phyloP scores from a whole-genome alignment of 345 rosid species.

The Pistacia integerrima region DNA sequence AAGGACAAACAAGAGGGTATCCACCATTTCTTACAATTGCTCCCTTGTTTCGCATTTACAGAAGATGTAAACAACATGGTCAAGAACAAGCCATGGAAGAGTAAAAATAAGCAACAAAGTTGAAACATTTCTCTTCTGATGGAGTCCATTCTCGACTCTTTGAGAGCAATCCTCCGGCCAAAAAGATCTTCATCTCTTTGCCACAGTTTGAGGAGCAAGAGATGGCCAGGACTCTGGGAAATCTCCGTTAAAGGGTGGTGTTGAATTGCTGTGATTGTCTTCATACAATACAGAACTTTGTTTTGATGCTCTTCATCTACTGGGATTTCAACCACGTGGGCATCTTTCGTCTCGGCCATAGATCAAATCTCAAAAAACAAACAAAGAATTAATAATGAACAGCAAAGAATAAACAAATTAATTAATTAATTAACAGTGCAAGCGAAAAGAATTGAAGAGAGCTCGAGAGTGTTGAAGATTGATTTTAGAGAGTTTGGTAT shows the following conservation, averaged over 20 bases:
- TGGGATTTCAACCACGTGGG: slow-evolving; percentile 86
- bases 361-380: neutral
- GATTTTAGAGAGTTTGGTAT: slow-evolving; percentile 1
- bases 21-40: slow-evolving; percentile 79
- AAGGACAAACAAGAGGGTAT: slow-evolving; percentile 59
- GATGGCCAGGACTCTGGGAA: slow-evolving; percentile 89
- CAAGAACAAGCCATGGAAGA: slow-evolving; percentile 73
- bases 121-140: slow-evolving; percentile 84
- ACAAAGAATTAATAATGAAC: neutral
- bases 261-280: slow-evolving; percentile 59
- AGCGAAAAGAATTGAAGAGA: slow-evolving; percentile 18
- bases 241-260: slow-evolving; percentile 91
- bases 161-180: slow-evolving; percentile 46
- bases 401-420: neutral
- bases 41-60: slow-evolving; percentile 9
- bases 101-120: slow-evolving; percentile 68
- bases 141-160: slow-evolving; percentile 73
- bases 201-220: slow-evolving; percentile 88
- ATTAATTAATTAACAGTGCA: neutral
- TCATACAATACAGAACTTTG: slow-evolving; percentile 38
- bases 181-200: slow-evolving; percentile 82
- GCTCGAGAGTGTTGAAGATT: slow-evolving; percentile 21
- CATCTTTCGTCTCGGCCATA: slow-evolving; percentile 61
- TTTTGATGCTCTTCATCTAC: slow-evolving; percentile 72
- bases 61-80: slow-evolving; percentile 67